Base-by-base conservation (phyloP, 2,329 filamentous ascomycete species). In the Ophiostoma montium region DNA sequence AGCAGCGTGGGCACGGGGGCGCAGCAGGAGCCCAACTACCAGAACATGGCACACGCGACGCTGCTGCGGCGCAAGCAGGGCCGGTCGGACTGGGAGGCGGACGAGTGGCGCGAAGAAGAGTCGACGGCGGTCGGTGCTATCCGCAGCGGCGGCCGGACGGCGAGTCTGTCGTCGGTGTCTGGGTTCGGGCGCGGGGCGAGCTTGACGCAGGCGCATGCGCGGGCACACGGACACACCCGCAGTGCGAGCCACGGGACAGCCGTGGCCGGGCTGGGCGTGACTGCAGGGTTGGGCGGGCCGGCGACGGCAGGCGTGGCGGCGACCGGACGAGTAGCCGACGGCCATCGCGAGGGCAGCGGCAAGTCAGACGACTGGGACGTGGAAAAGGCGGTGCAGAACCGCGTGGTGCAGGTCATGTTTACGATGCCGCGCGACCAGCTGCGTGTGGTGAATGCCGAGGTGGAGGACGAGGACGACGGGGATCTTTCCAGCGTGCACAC, bases 371-470 rank as follows among this genome's bases (percentile, higher is more conserved):
- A 87, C 49, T 86, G 84, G 84, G 84, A 88, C 57, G 77, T 89
- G 35, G 84, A 89, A 61, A 71, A 74, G 49, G 83, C 84, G 2
- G 76, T 83, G 1, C 80, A 86, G 65, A 75, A 75, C 51, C 67
- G 83, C 19, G 70, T 85, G 9, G 84, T 89, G 53, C 84, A 89
- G 63, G 76, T 87, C 60, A 92, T 94, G 77, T 96, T 95, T 64
- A 95, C 90, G 0, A 87, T 95, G 52, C 90, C 92, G 2, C 87
- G 83, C 62, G 84, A 90, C 63, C 78, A 80, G 57, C 66, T 96
- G 54, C 70, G 90, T 23, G 88, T 96, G n/a, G 90, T 95, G 18
- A 96, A 96, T 62, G 82, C 77, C 46, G 83, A 83, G 54, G 61
- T 70, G 32, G 68, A 70, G 54, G 56, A 57, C 15, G 54, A 55